Base-by-base conservation (phyloP, 495 filamentous ascomycete species). In the Xylaria cubensis region DNA sequence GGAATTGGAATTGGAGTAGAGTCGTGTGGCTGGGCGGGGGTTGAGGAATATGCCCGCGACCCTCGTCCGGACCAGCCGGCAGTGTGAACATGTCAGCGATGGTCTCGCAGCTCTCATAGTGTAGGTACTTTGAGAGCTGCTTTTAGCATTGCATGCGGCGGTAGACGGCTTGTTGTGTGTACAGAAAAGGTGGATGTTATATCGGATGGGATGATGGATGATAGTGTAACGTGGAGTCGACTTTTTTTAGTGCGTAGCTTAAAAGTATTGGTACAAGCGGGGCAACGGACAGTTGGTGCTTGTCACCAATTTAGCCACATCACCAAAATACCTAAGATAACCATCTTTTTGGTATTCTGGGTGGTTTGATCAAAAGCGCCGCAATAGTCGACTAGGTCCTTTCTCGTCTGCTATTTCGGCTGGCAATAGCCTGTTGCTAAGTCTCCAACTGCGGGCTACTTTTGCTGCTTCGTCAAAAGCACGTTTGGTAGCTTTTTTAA, bases 51-150 rank as follows among this genome's bases (percentile, higher is more conserved):
- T 48, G 24, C 41, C 74, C 56, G 55, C 53, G 0, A 39, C 39
- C 62, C 53, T 72, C 29, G 73, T 64, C 41, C 75, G 64, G 50
- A 55, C 64, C 39, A 76, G 67, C 24, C 77, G 76, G 61, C 77
- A 79, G 67, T 71, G 74, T 26, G 68, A 64, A 44, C 74, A 75
- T 41, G 74, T 64, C 58, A 78, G 75, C 0, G 73, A 73, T 50
- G 58, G 12, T 53, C 39, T 76, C 17, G 59, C 48, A 58, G 62
- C 36, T 69, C 73, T 78, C 13, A 78, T 75, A 66, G 74, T 78
- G 64, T 63, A 39, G 1, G 1, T 39, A 39, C 51, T 59, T 34
- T 24, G 39, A 64, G 42, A 67, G 39, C 24, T 67, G 62, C 36
- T 34, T 41, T 17, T 53, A 17, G 13, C 41, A 7, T 50, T 34